Evolutionary conservation across 2,329 filamentous ascomycete genomes (phyloP), one percentile per base, ranked within the genome.

Genomic region (Beauveria sp.): DNA sequence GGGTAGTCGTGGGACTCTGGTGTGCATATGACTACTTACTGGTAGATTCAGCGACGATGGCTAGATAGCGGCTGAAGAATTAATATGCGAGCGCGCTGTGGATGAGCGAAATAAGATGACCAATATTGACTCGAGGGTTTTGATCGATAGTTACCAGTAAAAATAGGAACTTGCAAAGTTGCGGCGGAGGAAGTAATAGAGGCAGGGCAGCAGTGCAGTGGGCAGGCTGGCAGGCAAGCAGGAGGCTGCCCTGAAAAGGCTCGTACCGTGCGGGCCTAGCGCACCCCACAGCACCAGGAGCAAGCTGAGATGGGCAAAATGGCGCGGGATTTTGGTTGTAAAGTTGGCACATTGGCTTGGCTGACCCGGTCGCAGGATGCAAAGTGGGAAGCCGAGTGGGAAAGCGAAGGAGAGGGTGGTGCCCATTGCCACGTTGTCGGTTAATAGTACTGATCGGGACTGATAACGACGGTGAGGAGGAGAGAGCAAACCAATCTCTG

Each of bases 201-300:
- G 12, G 34, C 34, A 37, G 34, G 12, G 34, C 34, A 16, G 2
- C 34, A 37, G 34, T 37, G 34, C 22, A 22, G 22, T 22, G 22
- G 22, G 22, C 22, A 22, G 22, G 22, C 22, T 22, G 34, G 34
- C 26, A 8, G 26, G 26, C 34, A 16, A 10, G 12, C 34, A 37
- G 34, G 52, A n/a, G 12, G 2, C 22, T 54, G 52, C 52, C 50
- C 52, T 54, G 52, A 44, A 24, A 48, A 56, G 54, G 54, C 55
- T 58, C 55, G 55, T 58, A 58, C 55, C 55, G 55, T 58, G 46
- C 46, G 55, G 55, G 55, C 20, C 55, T 41, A 41, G 44, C 28
- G 44, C 28, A 50, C 44, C 55, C 55, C 55, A 34, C 55, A 28
- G 28, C 30, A 41, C 44, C 28, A 6, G 30, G 41, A 34, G 41